phyloP scores from a whole-genome alignment of 176 grass and related monocot species.

The Bothriochloa decipiens region DNA sequence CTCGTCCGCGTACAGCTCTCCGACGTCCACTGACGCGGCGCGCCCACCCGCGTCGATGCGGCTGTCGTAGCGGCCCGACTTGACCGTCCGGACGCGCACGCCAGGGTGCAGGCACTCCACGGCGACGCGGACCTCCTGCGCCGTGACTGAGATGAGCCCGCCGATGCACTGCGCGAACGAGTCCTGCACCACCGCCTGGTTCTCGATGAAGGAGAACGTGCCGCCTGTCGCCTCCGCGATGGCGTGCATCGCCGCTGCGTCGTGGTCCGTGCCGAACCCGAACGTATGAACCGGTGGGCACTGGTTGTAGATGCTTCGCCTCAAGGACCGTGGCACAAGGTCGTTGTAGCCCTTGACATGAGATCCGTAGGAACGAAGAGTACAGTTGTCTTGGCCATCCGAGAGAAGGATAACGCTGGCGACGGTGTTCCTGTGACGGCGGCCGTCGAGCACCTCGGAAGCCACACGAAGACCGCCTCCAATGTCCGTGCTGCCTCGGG shows the following conservation, averaged over 20 bases:
- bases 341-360: neutral
- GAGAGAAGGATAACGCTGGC: slow-evolving; percentile 65
- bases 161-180: slow-evolving; percentile 69
- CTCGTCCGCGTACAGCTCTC: slow-evolving; percentile 19
- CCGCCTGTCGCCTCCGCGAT: neutral
- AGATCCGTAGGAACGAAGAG: neutral
- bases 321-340: slow-evolving; percentile 43
- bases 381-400: slow-evolving; percentile 52
- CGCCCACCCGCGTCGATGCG: neutral
- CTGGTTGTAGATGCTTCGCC: neutral
- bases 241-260: slow-evolving; percentile 53
- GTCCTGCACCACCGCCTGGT: slow-evolving; percentile 34
- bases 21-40: neutral
- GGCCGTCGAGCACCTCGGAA: slow-evolving; percentile 38
- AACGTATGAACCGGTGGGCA: slow-evolving; percentile 53
- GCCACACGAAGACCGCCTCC: slow-evolving; percentile 12
- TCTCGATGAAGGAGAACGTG: slow-evolving; percentile 17
- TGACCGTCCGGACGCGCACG: slow-evolving; percentile 2
- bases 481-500: slow-evolving; percentile 20
- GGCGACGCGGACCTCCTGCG: neutral
- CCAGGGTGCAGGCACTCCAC: neutral
- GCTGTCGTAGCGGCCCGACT: slow-evolving; percentile 5
- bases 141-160: slow-evolving; percentile 50
- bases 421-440: slow-evolving; percentile 49
- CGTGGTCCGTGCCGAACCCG: slow-evolving; percentile 60